These are phyloP conservation scores for Strobilomyces confusus DNA, from an alignment of 768 basidiomycete species.

Conservation along the genomic window DNA sequence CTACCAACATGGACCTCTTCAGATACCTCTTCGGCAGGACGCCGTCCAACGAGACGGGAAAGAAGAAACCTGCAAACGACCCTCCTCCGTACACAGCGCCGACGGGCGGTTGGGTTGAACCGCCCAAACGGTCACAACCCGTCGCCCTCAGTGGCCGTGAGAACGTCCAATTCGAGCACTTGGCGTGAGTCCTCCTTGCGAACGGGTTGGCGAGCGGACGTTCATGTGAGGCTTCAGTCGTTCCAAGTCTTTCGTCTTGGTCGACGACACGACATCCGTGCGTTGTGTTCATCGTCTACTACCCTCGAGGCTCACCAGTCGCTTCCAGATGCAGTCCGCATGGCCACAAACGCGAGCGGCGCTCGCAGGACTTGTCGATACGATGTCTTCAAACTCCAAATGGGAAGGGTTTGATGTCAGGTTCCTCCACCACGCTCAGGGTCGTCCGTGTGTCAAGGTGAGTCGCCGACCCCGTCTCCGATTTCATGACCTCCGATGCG, in stretches of 20 bases:
- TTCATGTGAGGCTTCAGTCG: conserved; percentile 12
- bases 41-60: background rate
- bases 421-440: conserved; percentile 14
- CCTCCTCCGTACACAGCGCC: conserved; percentile 18
- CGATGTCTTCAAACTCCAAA: conserved; percentile 6
- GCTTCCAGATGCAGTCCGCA: conserved; percentile 17
- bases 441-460: conserved; percentile 8
- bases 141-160: conserved; percentile 10
- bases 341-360: conserved; percentile 23
- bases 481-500: background rate
- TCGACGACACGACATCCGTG: conserved; percentile 23
- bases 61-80: background rate
- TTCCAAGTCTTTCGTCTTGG: conserved; percentile 20
- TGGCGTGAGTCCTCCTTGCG: conserved; percentile 12
- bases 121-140: conserved; percentile 7
- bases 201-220: background rate
- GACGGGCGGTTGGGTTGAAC: conserved; percentile 6
- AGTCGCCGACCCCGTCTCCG: background rate
- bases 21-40: background rate
- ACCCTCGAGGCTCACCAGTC: background rate
- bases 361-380: conserved; percentile 11
- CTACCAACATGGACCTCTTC: background rate
- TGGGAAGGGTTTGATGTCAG: conserved; percentile 20
- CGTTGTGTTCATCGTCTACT: background rate
- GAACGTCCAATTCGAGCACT: conserved; percentile 14